Evolutionary conservation across 2,329 filamentous ascomycete genomes (phyloP).

Genomic region (Exophiala calicioides): DNA sequence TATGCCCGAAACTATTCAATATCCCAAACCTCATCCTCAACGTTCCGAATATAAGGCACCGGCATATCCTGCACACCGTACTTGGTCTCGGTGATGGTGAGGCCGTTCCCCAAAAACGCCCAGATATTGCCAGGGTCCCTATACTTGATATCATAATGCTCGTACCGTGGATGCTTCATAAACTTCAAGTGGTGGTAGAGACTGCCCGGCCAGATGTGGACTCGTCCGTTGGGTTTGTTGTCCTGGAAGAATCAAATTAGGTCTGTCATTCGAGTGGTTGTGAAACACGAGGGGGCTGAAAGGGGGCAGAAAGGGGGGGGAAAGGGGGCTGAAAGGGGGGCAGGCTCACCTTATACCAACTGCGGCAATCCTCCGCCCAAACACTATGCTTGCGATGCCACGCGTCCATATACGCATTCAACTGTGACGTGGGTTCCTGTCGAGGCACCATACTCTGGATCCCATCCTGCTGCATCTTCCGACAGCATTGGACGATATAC

Average conservation of each 20-base stretch:
- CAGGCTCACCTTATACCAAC: conserved; percentile 40
- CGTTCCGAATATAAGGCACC: conserved; percentile 20
- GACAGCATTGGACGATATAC: conserved; percentile 35
- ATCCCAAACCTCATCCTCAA: conserved; percentile 19
- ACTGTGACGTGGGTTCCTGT: conserved; percentile 20
- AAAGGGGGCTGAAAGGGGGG: background rate
- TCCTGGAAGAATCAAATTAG: conserved; percentile 7
- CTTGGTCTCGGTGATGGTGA: conserved; percentile 42
- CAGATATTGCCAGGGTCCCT: conserved; percentile 41
- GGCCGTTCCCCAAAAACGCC: conserved; percentile 47
- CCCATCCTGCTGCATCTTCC: conserved; percentile 37
- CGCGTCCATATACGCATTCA: conserved; percentile 31
- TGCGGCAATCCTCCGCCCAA: conserved; percentile 32
- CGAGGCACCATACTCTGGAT: conserved; percentile 32
- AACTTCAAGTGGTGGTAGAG: conserved; percentile 44
- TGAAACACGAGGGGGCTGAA: background rate
- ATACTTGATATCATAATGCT: conserved; percentile 45
- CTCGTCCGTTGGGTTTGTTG: conserved; percentile 30
- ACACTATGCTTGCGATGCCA: conserved; percentile 35
- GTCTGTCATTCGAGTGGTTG: background rate
- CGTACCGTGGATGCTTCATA: conserved; percentile 40
- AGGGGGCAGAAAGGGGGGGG: conserved; percentile 48
- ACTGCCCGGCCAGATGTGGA: conserved; percentile 43
- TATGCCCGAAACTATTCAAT: conserved; percentile 11
- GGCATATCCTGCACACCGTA: conserved; percentile 7